Conservation (phyloP, 2,329 filamentous ascomycete species). For the Daldinia sp. region DNA sequence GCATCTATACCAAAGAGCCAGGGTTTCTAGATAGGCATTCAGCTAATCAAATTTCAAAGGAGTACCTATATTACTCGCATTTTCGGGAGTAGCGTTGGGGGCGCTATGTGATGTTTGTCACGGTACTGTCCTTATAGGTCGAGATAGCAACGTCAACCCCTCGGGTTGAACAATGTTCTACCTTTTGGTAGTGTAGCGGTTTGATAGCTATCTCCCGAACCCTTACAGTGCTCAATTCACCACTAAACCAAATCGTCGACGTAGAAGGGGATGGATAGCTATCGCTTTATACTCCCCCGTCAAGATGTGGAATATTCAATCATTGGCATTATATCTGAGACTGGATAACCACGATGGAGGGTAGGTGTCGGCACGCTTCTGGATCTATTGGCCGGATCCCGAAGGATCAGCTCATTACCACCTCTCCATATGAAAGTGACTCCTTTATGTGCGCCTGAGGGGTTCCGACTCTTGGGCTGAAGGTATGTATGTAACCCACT, state of each 20-base stretch:
- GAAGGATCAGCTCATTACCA: not conserved
- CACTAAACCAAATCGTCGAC: not conserved
- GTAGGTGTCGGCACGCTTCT: not conserved
- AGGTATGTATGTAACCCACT: not conserved
- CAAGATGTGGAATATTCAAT: not conserved
- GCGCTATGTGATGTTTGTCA: too few species aligned
- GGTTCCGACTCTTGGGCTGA: not conserved
- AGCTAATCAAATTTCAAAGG: not conserved
- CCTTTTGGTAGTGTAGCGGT: too few species aligned
- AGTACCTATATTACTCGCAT: not conserved
- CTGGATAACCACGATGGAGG: not conserved
- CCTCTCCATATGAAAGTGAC: not conserved
- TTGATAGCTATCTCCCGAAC: too few species aligned
- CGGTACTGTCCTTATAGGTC: too few species aligned
- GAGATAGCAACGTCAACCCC: too few species aligned
- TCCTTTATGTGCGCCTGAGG: not conserved
- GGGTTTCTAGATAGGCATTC: not conserved
- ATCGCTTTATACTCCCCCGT: not conserved
- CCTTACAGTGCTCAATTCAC: not conserved
- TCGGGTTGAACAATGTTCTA: too few species aligned
- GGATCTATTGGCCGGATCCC: not conserved
- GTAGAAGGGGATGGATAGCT: not conserved
- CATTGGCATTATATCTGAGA: not conserved
- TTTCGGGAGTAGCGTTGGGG: not conserved
- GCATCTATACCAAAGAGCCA: not conserved